Evolutionary conservation across 257 asterid genomes (phyloP), one percentile per base, ranked within the genome.

Genomic region (Solanum pennellii): DNA sequence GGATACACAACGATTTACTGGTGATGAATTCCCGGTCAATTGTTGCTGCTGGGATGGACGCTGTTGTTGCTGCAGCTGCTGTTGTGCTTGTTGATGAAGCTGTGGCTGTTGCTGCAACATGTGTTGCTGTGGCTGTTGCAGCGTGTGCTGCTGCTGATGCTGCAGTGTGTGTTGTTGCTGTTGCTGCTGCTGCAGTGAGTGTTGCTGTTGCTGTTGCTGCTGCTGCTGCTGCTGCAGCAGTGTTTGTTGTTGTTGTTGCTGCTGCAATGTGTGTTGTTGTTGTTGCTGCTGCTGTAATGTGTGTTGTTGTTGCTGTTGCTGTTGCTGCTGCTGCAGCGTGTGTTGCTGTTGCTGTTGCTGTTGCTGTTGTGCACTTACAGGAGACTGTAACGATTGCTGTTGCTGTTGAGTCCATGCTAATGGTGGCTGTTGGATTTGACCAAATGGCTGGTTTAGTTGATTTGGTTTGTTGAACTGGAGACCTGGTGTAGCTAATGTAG

Each of bases 81-180:
- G 94, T 20, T 65, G 98, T 89, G 91, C 95, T 87, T 92, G 97
- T 86, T 93, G 96, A 49, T 92, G 96, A 73, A 94, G 83, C 90
- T 93, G 92, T 6, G 93, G 87, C 15, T 90, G 65, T 39, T 21
- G 68, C 27, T 59, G 68, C 27, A 59, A 21, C 27, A 21, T 59
- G 68, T 59, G 66, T 20, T 59, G 25, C 68, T 59, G 68, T 21
- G 66, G 89, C 12, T 77, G 83, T 21, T 76, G 83, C 60, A 75
- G 23, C 33, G 8, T 39, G 12, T 76, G 83, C 27, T 85, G 90
- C 11, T n/a, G 83, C 7, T 45, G 88, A 18, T 65, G 87, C 20
- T 83, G 92, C 74, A 86, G 93, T 59, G 83, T 85, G 16, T 83
- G 91, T 79, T 91, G 95, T 13, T 83, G 91, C 80, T 91, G 95